phyloP scores from a whole-genome alignment of 1,139 yeast species.

The Martiniozyma asiatica region DNA sequence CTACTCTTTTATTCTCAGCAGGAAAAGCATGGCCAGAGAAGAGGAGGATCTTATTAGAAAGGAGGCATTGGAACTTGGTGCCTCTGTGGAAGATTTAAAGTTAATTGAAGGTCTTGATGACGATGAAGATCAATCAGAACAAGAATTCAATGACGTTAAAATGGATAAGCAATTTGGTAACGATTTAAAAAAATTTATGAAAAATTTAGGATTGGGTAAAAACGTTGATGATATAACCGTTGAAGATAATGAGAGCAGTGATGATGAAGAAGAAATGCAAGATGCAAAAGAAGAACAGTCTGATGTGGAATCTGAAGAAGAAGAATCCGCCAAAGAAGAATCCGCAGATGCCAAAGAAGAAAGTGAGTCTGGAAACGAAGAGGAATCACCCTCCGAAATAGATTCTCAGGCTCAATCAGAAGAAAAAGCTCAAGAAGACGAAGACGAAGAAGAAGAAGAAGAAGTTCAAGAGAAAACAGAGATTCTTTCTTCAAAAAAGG shows the following conservation, averaged over 20 bases:
- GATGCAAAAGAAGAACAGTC: conserved; percentile 16
- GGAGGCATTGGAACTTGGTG: conserved; percentile 65
- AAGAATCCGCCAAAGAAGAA: conserved; percentile 20
- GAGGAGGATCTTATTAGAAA: conserved; percentile 42
- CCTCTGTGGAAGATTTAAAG: conserved; percentile 52
- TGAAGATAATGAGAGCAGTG: conserved; percentile 23
- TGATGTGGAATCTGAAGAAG: conserved; percentile 19
- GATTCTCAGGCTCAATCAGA: conserved; percentile 11
- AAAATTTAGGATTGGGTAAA: conserved; percentile 49
- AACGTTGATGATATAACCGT: conserved; percentile 25
- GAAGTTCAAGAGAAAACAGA: conserved; percentile 16
- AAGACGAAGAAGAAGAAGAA: conserved; percentile 17
- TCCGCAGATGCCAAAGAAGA: conserved; percentile 22
- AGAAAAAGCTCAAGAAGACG: conserved; percentile 16
- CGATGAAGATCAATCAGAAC: conserved; percentile 53
- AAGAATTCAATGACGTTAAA: conserved; percentile 37
- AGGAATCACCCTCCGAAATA: conserved; percentile 18
- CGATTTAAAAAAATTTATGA: conserved; percentile 58
- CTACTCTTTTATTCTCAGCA: too few relatives aligned
- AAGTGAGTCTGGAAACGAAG: conserved; percentile 19
- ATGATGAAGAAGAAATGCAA: conserved; percentile 19
- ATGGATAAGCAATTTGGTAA: conserved; percentile 30
- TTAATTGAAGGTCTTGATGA: conserved; percentile 43
- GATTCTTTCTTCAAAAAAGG: conserved; percentile 20
- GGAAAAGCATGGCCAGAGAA: too few relatives aligned